phyloP scores from a whole-genome alignment of 495 filamentous ascomycete genomes.

The Chaetomidium leptoderma region DNA sequence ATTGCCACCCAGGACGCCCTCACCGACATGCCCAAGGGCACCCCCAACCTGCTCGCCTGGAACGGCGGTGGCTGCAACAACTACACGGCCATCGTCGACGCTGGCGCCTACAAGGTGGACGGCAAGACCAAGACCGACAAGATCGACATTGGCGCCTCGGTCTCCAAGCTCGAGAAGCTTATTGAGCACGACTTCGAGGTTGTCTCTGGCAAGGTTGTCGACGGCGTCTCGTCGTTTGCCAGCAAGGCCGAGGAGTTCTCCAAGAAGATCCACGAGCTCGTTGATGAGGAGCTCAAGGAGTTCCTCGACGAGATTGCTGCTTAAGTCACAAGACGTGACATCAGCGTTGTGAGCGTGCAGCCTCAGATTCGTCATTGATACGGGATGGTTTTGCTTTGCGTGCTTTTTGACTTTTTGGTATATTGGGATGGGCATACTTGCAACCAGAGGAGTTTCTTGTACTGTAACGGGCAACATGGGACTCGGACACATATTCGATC shows the following conservation, averaged over 20 bases:
- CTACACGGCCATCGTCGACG: constrained; percentile 76
- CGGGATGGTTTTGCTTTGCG: constrained; percentile 2
- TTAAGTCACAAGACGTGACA: constrained; percentile 26
- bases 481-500: constrained; percentile 18
- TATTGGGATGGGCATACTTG: constrained; percentile 24
- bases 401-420: constrained; percentile 17
- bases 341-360: neutral
- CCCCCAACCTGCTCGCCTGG: constrained; percentile 88
- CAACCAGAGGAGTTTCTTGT: constrained; percentile 36
- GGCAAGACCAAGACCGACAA: constrained; percentile 28
- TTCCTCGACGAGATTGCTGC: constrained; percentile 58
- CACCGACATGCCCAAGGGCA: constrained; percentile 77
- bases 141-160: constrained; percentile 25
- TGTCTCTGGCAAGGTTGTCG: constrained; percentile 51
- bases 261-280: constrained; percentile 50
- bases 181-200: constrained; percentile 56
- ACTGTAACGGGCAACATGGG: constrained; percentile 39
- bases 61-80: constrained; percentile 95
- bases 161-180: constrained; percentile 56
- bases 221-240: constrained; percentile 42
- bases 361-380: neutral
- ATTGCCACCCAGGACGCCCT: constrained; percentile 80
- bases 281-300: constrained; percentile 64
- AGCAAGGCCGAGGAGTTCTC: constrained; percentile 47
- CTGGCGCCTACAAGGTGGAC: constrained; percentile 55